Base-by-base conservation (phyloP, 176 grass and related monocot species). In the Secale cereale region DNA sequence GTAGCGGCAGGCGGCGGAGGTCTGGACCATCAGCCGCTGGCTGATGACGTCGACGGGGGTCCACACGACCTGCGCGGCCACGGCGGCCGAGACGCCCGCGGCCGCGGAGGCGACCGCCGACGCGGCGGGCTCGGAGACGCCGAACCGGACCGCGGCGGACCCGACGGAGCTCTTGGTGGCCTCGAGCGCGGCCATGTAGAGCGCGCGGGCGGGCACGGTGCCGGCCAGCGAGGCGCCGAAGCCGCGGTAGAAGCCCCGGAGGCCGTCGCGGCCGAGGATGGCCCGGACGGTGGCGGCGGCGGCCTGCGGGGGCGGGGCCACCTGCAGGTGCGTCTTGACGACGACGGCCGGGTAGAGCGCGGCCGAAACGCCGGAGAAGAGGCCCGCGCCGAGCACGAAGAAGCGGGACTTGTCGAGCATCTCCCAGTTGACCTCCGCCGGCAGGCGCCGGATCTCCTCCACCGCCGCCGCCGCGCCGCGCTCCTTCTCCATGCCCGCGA, bases 381-480 rank as follows among this genome's bases (percentile, higher is more conserved):
- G 93, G 10, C 82, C 93, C 1, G 97, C 93, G 33, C 97, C 97
- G 0, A 96, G 91, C 41, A 94, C 87, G 81, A 99, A 99, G 88
- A 99, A 99, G 7, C 97, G 85, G 23, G 93, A 99, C 88, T 99
- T 99, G 85, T 99, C 97, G 1, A 99, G 93, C 93, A 96, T 99
- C 97, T 99, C 97, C 97, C 97, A 99, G 91, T 92, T 94, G 64
- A 99, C 93, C 88, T 99, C 97, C 4, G 91, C 97, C 8, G 97
- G 97, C 1, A 99, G 56, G 3, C 86, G 59, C 17, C 75, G 77
- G 41, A 71, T 78, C 89, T 81, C 70, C 0, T 56, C 84, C 0
- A 66, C 77, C 22, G 81, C 85, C 9, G 69, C 87, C 17, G 41
- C 79, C 3, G 74, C 89, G 31, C 70, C 73, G 15, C 59, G 72